Percentiles rank a stretch among this genome's conserved stretches.
Evolutionary conservation across 23 red algal species (phyloP).

Genomic region (Gracilaria gracilis): DNA sequence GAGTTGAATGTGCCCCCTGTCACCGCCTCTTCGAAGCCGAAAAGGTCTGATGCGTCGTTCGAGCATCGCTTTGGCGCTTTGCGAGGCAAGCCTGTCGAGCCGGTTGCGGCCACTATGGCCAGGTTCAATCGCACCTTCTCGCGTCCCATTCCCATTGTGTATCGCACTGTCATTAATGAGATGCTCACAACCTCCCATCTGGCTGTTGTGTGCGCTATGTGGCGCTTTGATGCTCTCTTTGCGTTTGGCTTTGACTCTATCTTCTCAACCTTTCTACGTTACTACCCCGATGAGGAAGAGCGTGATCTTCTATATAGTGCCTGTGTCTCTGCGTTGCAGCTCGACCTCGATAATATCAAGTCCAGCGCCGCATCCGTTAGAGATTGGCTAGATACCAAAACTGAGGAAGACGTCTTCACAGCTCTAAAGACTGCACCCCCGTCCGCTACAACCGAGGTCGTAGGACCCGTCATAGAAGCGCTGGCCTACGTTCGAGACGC

Average conservation of each 20-base stretch:
- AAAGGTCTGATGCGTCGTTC: slow-evolving; percentile 20
- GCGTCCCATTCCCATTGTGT: slow-evolving; percentile 86
- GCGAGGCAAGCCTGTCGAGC: slow-evolving; percentile 63
- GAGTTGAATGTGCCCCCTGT: not conserved
- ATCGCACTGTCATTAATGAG: slow-evolving; percentile 81
- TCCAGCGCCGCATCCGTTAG: slow-evolving; percentile 39
- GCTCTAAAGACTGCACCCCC: slow-evolving; percentile 54
- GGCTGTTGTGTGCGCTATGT: slow-evolving; percentile 70
- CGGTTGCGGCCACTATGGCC: slow-evolving; percentile 70
- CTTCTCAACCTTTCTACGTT: slow-evolving; percentile 73
- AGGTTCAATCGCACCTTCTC: slow-evolving; percentile 70
- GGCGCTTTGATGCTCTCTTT: slow-evolving; percentile 86
- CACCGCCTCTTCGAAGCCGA: not conserved
- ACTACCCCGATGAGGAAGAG: slow-evolving; percentile 78
- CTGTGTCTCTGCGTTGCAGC: slow-evolving; percentile 36
- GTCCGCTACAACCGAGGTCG: not conserved
- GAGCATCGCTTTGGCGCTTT: slow-evolving; percentile 27
- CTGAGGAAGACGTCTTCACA: slow-evolving; percentile 68
- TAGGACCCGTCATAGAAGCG: slow-evolving; percentile 65
- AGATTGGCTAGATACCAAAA: slow-evolving; percentile 73
- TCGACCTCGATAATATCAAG: slow-evolving; percentile 44
- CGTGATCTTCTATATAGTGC: slow-evolving; percentile 55
- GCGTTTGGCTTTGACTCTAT: slow-evolving; percentile 79
- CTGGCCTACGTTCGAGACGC: slow-evolving; percentile 67
- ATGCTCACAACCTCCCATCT: slow-evolving; percentile 83